phyloP scores from a whole-genome alignment of 1,284 basidiomycete species.

The Gomphus bonarii region DNA sequence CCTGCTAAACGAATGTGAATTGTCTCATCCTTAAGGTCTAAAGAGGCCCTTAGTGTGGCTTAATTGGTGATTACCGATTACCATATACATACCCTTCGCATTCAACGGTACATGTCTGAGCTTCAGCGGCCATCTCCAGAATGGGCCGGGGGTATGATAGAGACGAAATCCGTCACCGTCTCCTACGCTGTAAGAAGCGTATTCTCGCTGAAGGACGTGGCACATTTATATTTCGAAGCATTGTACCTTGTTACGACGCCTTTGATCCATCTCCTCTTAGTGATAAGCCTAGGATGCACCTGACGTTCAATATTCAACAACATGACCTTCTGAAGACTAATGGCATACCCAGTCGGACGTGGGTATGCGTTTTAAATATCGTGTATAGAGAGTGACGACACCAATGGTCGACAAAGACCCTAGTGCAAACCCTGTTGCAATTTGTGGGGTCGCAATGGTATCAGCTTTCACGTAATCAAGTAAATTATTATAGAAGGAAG shows the following conservation, averaged over 20 bases:
- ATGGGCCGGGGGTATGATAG: slow-evolving; percentile 74
- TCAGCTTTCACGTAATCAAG: neutral
- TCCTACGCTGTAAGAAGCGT: slow-evolving; percentile 49
- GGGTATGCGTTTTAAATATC: slow-evolving; percentile 49
- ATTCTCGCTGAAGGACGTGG: neutral
- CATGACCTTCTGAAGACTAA: neutral
- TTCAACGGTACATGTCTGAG: slow-evolving; percentile 50
- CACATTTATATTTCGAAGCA: neutral
- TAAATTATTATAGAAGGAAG: neutral
- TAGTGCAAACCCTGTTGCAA: slow-evolving; percentile 24
- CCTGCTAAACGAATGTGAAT: slow-evolving; percentile 76
- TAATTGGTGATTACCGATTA: neutral
- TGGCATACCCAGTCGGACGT: slow-evolving; percentile 50
- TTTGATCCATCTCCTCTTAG: slow-evolving; percentile 51
- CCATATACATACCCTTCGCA: slow-evolving; percentile 42
- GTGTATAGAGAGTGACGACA: slow-evolving; percentile 32
- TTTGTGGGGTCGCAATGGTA: neutral
- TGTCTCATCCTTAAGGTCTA: slow-evolving; percentile 68
- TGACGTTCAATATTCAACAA: neutral
- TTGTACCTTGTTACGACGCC: slow-evolving; percentile 66
- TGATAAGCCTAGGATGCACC: slow-evolving; percentile 37
- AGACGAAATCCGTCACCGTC: slow-evolving; percentile 76
- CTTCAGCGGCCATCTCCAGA: slow-evolving; percentile 65
- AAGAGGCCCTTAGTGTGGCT: neutral
- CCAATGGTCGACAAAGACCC: slow-evolving; percentile 34